Evolutionary conservation across 495 filamentous ascomycete species (phyloP), one percentile per base, ranked within the genome.

Genomic region (Barbatosphaeria neglecta): DNA sequence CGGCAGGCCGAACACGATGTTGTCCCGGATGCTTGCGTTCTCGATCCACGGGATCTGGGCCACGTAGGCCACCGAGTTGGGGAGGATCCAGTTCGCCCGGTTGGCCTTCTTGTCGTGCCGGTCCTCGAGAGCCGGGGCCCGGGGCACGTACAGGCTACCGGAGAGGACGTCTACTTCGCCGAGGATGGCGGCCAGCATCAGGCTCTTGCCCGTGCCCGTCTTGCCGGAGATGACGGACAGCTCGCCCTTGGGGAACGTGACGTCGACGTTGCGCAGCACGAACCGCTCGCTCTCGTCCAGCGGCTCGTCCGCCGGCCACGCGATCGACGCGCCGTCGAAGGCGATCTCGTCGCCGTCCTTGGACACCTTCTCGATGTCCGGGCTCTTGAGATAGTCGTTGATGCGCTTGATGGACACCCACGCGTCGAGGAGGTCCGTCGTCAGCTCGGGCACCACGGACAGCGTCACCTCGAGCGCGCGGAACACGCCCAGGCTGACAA

Each of bases 31-130:
- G 6, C 74, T 84, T 0, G 83, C 83, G 51, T 90, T 90, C 50
- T 90, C 86, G 47, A 92, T 87, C 86, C 86, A 92, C 0, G 86
- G 86, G 16, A 82, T 86, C 58, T 92, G 86, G 6, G 83, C 78
- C 22, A 92, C 84, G 57, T 81, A 92, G 0, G 85, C 85, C 40
- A 87, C 76, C 1, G 77, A 69, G 1, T 70, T 69, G 15, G 81
- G 76, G 18, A 87, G 70, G 43, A 85, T 78, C 84, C 84, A 89
- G 44, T 87, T 79, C 37, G 68, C 73, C 39, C 61, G 73, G 23
- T 75, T 81, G 0, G 81, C 83, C 51, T 72, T 74, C 43, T 58
- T 42, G 48, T 82, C 77, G 47, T 72, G 66, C 16, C 77, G 65
- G 6, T 79, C 64, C 9, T 61, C 46, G 4, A 67, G 58, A 0